Conservation (phyloP, 2,329 filamentous ascomycete species). For the Pyrenophora tritici-repentis region DNA sequence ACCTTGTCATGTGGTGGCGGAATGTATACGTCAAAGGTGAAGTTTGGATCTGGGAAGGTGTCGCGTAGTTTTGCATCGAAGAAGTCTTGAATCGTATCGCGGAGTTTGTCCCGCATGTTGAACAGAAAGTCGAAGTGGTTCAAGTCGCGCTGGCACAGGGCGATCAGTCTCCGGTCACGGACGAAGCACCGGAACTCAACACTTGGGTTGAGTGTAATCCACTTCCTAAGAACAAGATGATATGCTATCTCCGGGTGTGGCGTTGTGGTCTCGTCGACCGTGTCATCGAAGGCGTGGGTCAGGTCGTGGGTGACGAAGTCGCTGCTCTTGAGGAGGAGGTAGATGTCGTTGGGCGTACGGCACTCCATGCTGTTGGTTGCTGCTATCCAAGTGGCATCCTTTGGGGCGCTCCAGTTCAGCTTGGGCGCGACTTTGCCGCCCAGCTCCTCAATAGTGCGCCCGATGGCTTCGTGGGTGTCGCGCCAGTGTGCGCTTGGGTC, state of each 20-base stretch:
- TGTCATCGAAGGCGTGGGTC: slow-evolving; percentile 88
- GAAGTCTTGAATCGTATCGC: slow-evolving; percentile 72
- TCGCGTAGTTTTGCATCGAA: slow-evolving; percentile 75
- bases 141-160: slow-evolving; percentile 84
- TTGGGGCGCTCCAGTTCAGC: slow-evolving; percentile 95
- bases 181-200: slow-evolving; percentile 97
- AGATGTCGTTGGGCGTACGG: slow-evolving; percentile 84
- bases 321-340: slow-evolving; percentile 90
- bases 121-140: slow-evolving; percentile 88
- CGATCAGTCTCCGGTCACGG: slow-evolving; percentile 77
- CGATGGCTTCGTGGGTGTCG: slow-evolving; percentile 77
- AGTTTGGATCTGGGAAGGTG: slow-evolving; percentile 82
- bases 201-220: slow-evolving; percentile 84
- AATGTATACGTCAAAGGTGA: slow-evolving; percentile 91
- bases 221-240: slow-evolving; percentile 83
- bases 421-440: slow-evolving; percentile 89
- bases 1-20: slow-evolving; percentile 75
- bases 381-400: slow-evolving; percentile 92
- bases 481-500: slow-evolving; percentile 67
- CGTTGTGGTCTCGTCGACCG: slow-evolving; percentile 39
- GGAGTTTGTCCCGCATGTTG: slow-evolving; percentile 67
- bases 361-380: slow-evolving; percentile 91
- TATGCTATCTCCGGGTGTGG: slow-evolving; percentile 64
- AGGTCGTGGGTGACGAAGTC: slow-evolving; percentile 95
- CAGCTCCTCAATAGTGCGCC: slow-evolving; percentile 75